Evolutionary conservation across 352 stramenopile species (phyloP), one percentile per base, ranked within the genome.

Genomic region (Pythium aristosporum): DNA sequence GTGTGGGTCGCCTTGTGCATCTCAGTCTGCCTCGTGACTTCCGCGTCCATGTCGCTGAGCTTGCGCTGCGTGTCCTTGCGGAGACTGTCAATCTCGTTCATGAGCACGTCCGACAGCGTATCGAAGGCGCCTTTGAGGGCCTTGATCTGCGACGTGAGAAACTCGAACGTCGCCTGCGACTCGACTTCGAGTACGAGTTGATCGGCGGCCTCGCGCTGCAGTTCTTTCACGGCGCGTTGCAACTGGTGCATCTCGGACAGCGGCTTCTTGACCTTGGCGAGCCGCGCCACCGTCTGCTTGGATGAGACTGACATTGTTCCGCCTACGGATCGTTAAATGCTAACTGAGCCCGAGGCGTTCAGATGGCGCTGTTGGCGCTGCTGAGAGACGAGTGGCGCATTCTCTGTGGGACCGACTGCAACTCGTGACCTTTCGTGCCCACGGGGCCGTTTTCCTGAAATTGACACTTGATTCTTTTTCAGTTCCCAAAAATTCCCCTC

Each of bases 131-230:
- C 67, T 50, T 88, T 89, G 25, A 94, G 68, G 5, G 82, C 85
- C 16, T 77, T 77, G 61, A 92, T 84, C 61, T 94, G 85, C 0
- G 81, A 88, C 18, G 77, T 91, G 34, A 94, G 48, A 69, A 91
- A 94, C 70, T 90, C 82, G 56, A 94, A 94, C 42, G 85, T 91
- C 20, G 85, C 81, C 57, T 94, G 85, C 0, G 85, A 94, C 58
- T 94, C 82, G 20, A 91, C 73, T 65, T 94, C 85, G 8, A 92
- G 64, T 8, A 84, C 74, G 20, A 94, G 69, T 48, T 94, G 85
- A 39, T 94, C 85, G 0, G 78, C 80, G 5, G 85, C 76, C 46
- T 91, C 83, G 11, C 79, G 79, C 65, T 94, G 85, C 18, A 94
- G 70, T 25, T 89, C 81, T 53, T 88, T 89, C 30, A 94, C 82